phyloP scores from a whole-genome alignment of 2,329 filamentous ascomycete species.

The Colletotrichum euphorbiae region DNA sequence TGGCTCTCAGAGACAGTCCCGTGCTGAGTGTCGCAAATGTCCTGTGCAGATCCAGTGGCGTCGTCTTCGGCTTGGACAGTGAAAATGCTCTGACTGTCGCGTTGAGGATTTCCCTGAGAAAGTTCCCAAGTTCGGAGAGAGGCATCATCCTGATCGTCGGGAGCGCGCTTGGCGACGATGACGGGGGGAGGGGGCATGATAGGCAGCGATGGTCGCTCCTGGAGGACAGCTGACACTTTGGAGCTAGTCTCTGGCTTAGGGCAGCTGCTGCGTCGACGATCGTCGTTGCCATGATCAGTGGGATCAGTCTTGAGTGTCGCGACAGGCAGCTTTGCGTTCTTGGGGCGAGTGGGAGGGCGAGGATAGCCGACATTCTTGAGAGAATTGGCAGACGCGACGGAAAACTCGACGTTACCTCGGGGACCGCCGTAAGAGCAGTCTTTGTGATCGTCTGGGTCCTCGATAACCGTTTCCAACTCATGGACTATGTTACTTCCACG shows the following conservation, averaged over 20 bases:
- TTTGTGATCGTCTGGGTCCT: constrained; percentile 15
- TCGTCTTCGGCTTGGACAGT: neutral
- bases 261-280: constrained; percentile 28
- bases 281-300: neutral
- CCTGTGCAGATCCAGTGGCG: neutral
- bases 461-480: constrained; percentile 33
- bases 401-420: constrained; percentile 24
- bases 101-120: constrained; percentile 30
- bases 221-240: constrained; percentile 28
- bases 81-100: constrained; percentile 13
- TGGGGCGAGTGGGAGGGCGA: neutral
- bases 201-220: constrained; percentile 38
- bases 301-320: constrained; percentile 28
- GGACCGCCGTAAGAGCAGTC: constrained; percentile 17
- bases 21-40: neutral
- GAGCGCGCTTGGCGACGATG: constrained; percentile 10
- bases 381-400: constrained; percentile 6
- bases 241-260: constrained; percentile 14
- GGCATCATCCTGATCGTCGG: constrained; percentile 30
- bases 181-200: constrained; percentile 33
- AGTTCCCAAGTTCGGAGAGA: constrained; percentile 42
- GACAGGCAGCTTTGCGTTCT: constrained; percentile 2
- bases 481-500: constrained; percentile 29
- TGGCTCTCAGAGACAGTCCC: no score
- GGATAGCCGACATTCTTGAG: neutral